Evolutionary conservation across 208 protist genomes (phyloP).

Genomic region (Tritrichomonas foetus): DNA sequence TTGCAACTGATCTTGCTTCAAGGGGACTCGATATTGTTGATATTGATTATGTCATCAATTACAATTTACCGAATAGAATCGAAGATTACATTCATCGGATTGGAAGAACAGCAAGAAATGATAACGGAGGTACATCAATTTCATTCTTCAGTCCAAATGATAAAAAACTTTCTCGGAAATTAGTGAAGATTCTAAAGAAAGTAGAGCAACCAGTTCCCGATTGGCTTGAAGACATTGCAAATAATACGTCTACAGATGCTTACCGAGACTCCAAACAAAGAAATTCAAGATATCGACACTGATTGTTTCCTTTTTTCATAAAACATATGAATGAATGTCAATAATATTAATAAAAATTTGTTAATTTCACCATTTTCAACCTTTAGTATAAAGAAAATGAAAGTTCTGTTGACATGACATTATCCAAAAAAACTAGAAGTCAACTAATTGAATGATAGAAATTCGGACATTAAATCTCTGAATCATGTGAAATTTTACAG

Average conservation of each 20-base stretch:
- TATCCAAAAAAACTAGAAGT: no score
- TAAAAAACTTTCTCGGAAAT: not conserved
- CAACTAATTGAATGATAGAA: no score
- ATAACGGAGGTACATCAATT: slow-evolving; percentile 58
- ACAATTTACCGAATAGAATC: slow-evolving; percentile 65
- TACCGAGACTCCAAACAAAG: no score
- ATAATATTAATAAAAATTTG: no score
- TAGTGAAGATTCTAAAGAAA: not conserved
- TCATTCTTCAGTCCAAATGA: slow-evolving; percentile 53
- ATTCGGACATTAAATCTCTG: no score
- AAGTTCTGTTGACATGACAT: no score
- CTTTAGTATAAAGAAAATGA: no score
- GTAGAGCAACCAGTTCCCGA: not conserved
- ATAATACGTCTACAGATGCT: not conserved
- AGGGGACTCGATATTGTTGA: slow-evolving; percentile 66
- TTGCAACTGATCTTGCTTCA: slow-evolving; percentile 79
- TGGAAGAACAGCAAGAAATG: slow-evolving; percentile 73
- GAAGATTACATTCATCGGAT: slow-evolving; percentile 93
- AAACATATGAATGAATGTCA: no score
- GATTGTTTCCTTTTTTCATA: no score
- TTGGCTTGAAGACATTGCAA: not conserved
- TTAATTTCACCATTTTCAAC: no score
- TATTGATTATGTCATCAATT: slow-evolving; percentile 71
- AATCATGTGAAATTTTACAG: no score
- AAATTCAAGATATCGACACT: not conserved